These are phyloP conservation scores for Penicillium psychrofluorescens DNA, from an alignment of 495 filamentous ascomycete genomes.

Conservation along the genomic window DNA sequence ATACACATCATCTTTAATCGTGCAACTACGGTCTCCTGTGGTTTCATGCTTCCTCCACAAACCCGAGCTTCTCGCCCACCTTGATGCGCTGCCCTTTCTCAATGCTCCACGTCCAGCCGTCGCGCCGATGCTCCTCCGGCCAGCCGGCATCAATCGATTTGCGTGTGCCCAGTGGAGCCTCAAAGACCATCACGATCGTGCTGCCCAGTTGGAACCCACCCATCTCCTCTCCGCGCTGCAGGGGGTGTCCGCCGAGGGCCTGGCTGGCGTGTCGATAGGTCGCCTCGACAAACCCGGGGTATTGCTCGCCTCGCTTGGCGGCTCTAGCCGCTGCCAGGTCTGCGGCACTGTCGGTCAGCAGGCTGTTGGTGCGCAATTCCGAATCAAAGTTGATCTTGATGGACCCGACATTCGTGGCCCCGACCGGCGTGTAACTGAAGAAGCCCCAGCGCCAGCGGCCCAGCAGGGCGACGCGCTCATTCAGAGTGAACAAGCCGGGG, in stretches of 20 bases:
- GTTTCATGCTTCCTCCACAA: constrained; percentile 28
- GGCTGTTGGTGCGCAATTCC: constrained; percentile 86
- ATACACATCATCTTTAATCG: neutral
- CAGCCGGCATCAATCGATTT: constrained; percentile 61
- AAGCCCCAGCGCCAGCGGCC: constrained; percentile 96
- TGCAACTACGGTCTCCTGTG: too few relatives aligned
- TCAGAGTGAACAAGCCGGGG: constrained; percentile 89
- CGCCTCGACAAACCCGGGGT: constrained; percentile 82
- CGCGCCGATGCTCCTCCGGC: constrained; percentile 46
- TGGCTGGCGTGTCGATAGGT: constrained; percentile 73
- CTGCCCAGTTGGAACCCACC: constrained; percentile 95
- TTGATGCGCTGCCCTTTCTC: constrained; percentile 82
- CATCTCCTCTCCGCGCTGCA: constrained; percentile 90
- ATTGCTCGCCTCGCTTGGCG: constrained; percentile 64
- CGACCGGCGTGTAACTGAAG: constrained; percentile 92
- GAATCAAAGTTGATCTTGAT: constrained; percentile 97
- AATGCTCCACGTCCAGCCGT: constrained; percentile 76
- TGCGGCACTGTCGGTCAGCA: constrained; percentile 83
- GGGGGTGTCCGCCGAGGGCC: constrained; percentile 73
- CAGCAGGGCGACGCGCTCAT: constrained; percentile 90
- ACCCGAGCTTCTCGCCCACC: constrained; percentile 81
- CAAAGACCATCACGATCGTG: constrained; percentile 93
- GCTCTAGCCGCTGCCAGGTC: constrained; percentile 76
- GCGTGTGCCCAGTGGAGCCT: constrained; percentile 66
- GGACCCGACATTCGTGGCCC: constrained; percentile 96